Evolutionary conservation across 1,284 basidiomycete species (phyloP).

Genomic region (Pisolithus thermaeus): DNA sequence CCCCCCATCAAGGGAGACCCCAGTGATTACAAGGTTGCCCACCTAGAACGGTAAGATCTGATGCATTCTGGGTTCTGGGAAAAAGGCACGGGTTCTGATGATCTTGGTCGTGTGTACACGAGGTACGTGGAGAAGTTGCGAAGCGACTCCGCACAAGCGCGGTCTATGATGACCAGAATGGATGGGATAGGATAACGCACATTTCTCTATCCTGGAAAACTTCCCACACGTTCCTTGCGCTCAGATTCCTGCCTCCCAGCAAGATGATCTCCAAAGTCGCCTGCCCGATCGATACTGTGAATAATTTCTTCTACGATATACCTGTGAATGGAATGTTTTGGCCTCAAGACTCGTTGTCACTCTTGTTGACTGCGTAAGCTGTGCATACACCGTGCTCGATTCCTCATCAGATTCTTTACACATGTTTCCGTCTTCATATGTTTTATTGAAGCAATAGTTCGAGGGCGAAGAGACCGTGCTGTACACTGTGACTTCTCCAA

Average conservation of each 20-base stretch:
- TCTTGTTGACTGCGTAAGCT: too few species aligned
- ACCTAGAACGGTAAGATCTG: conserved; percentile 21
- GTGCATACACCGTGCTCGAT: neutral
- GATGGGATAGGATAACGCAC: conserved; percentile 44
- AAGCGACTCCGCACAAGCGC: conserved; percentile 23
- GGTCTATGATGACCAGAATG: conserved; percentile 33
- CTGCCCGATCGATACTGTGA: conserved; percentile 68
- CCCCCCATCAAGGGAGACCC: conserved; percentile 35
- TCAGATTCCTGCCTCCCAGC: conserved; percentile 27
- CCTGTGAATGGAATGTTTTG: conserved; percentile 41
- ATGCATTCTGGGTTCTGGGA: conserved; percentile 19
- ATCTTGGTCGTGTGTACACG: conserved; percentile 14
- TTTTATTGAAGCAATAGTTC: conserved; percentile 45
- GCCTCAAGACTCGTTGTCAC: conserved; percentile 2
- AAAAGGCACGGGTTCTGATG: conserved; percentile 18
- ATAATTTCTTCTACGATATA: conserved; percentile 68
- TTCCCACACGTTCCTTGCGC: conserved; percentile 64
- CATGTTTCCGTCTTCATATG: neutral
- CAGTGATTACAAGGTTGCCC: conserved; percentile 17
- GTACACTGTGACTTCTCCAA: conserved; percentile 60
- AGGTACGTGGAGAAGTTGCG: conserved; percentile 25
- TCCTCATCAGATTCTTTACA: neutral
- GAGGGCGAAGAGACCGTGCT: conserved; percentile 82
- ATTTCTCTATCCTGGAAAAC: neutral
- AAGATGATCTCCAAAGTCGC: conserved; percentile 65